Conservation (phyloP, 768 basidiomycete genomes). For the Porphyrellus cyaneotinctus region DNA sequence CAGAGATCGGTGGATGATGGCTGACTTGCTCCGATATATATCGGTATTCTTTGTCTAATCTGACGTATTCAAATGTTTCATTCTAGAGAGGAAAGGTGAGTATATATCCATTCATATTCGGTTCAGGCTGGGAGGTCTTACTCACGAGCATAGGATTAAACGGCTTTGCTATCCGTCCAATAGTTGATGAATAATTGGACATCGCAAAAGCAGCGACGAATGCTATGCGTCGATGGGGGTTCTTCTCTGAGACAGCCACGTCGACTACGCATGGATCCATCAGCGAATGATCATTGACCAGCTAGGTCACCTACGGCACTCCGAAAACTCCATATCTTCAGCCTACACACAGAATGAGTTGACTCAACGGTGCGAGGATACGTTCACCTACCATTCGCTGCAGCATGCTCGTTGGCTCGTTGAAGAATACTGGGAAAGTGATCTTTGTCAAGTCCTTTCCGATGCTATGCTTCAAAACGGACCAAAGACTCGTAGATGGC, state of each 20-base stretch:
- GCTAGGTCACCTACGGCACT: conserved; percentile 59
- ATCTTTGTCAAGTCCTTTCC: conserved; percentile 97
- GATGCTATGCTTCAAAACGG: conserved; percentile 90
- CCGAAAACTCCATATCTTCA: conserved; percentile 97
- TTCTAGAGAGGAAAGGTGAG: conserved; percentile 39
- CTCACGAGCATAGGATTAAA: conserved; percentile 93
- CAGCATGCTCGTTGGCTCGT: conserved; percentile 94
- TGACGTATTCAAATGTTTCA: conserved; percentile 94
- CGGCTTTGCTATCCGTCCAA: conserved; percentile 94
- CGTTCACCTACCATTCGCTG: conserved; percentile 73
- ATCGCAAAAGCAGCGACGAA: conserved; percentile 96
- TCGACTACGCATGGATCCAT: conserved; percentile 54
- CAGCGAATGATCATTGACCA: conserved; percentile 2
- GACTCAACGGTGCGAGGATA: not conserved
- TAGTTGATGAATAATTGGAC: conserved; percentile 96
- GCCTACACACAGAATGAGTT: conserved; percentile 39
- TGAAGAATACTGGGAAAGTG: conserved; percentile 90
- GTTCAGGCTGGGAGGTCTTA: conserved; percentile 5
- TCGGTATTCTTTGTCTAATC: conserved; percentile 82
- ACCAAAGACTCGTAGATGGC: conserved; percentile 90
- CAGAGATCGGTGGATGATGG: conserved; percentile 95
- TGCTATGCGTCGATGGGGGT: conserved; percentile 79
- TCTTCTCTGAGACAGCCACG: conserved; percentile 69
- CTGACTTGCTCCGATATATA: conserved; percentile 97
- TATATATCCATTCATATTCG: not conserved